A percentile compares a stretch with the other conserved stretches of the same genome.
Evolutionary conservation across 1,284 basidiomycete genomes (phyloP).

Genomic region (Leccinum laetum): DNA sequence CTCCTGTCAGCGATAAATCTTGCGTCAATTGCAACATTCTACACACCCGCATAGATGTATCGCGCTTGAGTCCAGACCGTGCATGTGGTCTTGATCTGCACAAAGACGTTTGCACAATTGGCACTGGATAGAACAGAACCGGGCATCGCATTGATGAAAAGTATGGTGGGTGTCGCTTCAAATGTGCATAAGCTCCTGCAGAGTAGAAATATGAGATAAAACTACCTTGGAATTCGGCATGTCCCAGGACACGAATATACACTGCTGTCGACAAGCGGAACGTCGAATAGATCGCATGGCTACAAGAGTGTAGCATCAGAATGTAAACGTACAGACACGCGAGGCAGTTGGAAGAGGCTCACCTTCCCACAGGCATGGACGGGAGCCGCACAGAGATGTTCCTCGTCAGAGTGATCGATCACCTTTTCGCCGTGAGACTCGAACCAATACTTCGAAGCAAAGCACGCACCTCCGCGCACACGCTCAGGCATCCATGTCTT

Average conservation of each 20-base stretch:
- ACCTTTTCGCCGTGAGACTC: slow-evolving; percentile 31
- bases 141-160: slow-evolving; percentile 46
- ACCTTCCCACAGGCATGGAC: slow-evolving; percentile 59
- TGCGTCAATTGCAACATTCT: neutral
- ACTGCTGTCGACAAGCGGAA: slow-evolving; percentile 33
- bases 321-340: neutral
- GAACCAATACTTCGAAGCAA: neutral
- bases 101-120: slow-evolving; percentile 56
- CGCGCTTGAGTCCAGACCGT: slow-evolving; percentile 40
- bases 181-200: neutral
- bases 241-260: slow-evolving; percentile 41
- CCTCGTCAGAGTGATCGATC: slow-evolving; percentile 43
- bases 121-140: slow-evolving; percentile 54
- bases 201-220: too few relatives aligned
- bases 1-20: neutral
- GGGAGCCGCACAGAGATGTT: slow-evolving; percentile 48
- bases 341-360: slow-evolving; percentile 1
- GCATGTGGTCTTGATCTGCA: slow-evolving; percentile 48
- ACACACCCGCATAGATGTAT: slow-evolving; percentile 63
- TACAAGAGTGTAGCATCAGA: slow-evolving; percentile 18
- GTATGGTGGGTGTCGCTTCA: slow-evolving; percentile 33
- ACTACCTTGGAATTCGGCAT: slow-evolving; percentile 46
- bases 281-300: slow-evolving; percentile 45
- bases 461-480: slow-evolving; percentile 48
- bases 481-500: slow-evolving; percentile 45